Base-by-base conservation (phyloP, 2,329 filamentous ascomycete genomes). In the Purpureocillium takamizusanense region DNA sequence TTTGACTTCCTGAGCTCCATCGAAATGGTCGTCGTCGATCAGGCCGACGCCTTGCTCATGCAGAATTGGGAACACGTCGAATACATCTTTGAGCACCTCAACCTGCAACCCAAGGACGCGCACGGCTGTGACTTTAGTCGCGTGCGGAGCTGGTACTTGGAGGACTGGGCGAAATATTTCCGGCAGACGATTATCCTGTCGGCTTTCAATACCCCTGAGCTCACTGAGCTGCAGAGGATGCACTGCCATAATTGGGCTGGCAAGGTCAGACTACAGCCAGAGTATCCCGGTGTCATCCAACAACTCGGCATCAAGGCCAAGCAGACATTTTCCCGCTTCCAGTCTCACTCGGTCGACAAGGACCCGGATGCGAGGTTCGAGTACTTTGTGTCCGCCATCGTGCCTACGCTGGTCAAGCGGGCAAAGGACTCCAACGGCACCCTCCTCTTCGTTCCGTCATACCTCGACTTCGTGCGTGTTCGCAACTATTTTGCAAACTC, bases 31-130 rank as follows among this genome's bases (percentile, higher is more conserved):
- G 72, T 97, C 34, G 72, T 95, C 43, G 92, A 98, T 58, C 89
- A 97, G 61, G 83, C 87, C 11, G 89, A 97, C 60, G 88, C 88
- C 0, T 75, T 95, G 31, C 76, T 94, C 8, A 95, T 95, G 88
- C 92, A 98, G 60, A 97, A 95, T 59, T 97, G 90, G 89, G 88
- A 95, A 53, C 90, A 98, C 56, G 77, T 95, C 43, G 86, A 94
- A 58, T 86, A 85, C 57, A 84, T 95, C 51, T 89, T 97, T 54
- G 80, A 86, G 45, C 86, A 95, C 57, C 74, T 98, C 45, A 98
- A 98, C 58, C 71, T 84, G 16, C 86, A 94, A 52, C 90, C 92
- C 29, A 86, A 83, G 53, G 86, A 94, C 51, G 77, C 86, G 1
- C 89, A 95, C 59, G 89, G 85, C 47, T 94, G 87, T 53, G 92